Conservation (phyloP, 139 green algal species). For the Parachlorella kessleri region DNA sequence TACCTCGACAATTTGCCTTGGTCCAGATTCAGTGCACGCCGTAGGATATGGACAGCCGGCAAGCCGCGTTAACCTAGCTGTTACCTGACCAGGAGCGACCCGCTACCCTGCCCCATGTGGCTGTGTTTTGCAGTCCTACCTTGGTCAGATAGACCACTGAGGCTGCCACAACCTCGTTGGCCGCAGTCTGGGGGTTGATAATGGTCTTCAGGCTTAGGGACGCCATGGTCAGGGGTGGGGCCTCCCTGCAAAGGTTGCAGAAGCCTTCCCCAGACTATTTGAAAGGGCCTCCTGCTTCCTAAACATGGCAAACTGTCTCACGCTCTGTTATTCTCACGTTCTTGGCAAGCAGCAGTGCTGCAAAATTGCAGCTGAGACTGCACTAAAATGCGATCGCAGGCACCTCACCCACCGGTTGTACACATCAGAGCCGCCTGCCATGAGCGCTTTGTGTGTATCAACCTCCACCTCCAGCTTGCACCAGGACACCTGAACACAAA, state of each 20-base stretch:
- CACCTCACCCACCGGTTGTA: neutral
- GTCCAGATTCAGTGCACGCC: no score
- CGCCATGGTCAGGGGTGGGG: constrained; percentile 85
- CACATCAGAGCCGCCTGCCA: neutral
- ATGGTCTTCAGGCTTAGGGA: constrained; percentile 89
- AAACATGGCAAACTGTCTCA: no score
- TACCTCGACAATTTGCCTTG: no score
- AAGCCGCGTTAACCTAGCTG: no score
- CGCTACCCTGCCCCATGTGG: constrained; percentile 31
- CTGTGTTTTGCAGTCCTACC: constrained; percentile 33
- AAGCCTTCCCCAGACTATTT: no score
- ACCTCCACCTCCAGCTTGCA: constrained; percentile 91
- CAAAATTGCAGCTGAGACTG: no score
- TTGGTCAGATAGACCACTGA: constrained; percentile 71
- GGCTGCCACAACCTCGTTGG: constrained; percentile 82
- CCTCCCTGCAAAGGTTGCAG: constrained; percentile 36
- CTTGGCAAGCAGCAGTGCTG: no score
- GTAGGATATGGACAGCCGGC: no score
- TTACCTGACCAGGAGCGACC: no score
- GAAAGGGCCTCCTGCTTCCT: no score
- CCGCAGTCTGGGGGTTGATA: constrained; percentile 62
- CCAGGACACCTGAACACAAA: constrained; percentile 76
- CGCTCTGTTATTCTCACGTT: no score
- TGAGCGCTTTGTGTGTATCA: constrained; percentile 63
- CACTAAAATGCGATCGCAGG: no score